A percentile compares a stretch with the other conserved stretches of the same genome.
phyloP scores from a whole-genome alignment of 305 asterid genomes.

The Andrographis paniculata region DNA sequence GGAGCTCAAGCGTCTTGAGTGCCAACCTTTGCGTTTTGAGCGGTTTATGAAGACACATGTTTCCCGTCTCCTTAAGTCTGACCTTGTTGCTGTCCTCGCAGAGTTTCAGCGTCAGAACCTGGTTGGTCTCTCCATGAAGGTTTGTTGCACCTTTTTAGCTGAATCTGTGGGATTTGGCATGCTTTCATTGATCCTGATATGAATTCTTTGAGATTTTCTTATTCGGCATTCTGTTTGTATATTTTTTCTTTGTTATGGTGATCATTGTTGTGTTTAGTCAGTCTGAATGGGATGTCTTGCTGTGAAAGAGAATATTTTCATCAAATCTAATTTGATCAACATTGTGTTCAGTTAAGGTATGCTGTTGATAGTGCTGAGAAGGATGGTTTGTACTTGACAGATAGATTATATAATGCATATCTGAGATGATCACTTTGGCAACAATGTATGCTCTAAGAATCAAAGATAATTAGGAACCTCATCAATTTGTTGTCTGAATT shows the following conservation, averaged over 20 bases:
- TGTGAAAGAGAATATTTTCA: too few relatives aligned
- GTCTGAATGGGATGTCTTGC: too few relatives aligned
- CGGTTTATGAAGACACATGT: slow-evolving; percentile 68
- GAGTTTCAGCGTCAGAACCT: slow-evolving; percentile 92
- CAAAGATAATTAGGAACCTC: too few relatives aligned
- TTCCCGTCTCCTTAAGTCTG: slow-evolving; percentile 84
- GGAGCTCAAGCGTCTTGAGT: slow-evolving; percentile 83
- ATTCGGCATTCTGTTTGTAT: not conserved
- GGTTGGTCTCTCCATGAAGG: slow-evolving; percentile 69
- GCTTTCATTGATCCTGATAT: not conserved
- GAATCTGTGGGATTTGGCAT: not conserved
- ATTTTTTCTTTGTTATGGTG: too few relatives aligned
- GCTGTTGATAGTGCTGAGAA: slow-evolving; percentile 1
- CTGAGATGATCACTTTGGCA: not conserved
- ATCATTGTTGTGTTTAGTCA: too few relatives aligned
- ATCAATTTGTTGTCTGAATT: too few relatives aligned
- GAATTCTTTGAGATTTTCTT: not conserved
- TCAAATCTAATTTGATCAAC: too few relatives aligned
- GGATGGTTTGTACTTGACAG: not conserved
- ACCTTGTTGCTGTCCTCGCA: slow-evolving; percentile 78
- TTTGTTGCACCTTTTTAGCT: slow-evolving; percentile 8
- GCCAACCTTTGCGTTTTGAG: slow-evolving; percentile 49
- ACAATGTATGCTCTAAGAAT: too few relatives aligned
- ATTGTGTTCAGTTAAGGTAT: too few relatives aligned
- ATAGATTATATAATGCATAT: not conserved